phyloP scores from a whole-genome alignment of 2,329 filamentous ascomycete species.

The Macrophomina phaseolina region DNA sequence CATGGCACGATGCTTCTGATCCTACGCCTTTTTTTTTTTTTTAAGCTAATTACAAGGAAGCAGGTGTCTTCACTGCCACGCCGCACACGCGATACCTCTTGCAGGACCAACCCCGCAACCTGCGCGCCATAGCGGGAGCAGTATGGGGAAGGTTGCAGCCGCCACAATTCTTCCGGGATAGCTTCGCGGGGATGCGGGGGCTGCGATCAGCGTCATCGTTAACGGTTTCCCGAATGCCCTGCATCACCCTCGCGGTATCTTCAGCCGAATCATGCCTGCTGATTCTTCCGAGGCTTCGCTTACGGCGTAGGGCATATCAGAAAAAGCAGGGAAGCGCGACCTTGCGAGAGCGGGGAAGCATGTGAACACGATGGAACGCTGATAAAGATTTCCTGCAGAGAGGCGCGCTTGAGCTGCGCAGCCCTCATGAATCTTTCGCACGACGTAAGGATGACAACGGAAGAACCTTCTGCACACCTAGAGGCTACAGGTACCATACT shows the following conservation, averaged over 20 bases:
- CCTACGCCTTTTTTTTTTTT: not conserved
- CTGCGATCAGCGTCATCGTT: conserved; percentile 11
- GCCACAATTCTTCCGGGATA: conserved; percentile 4
- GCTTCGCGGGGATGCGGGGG: conserved; percentile 16
- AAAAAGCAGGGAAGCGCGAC: not conserved
- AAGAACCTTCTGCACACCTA: not conserved
- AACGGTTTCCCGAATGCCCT: not conserved
- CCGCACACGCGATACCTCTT: not conserved
- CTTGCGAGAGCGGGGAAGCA: not conserved
- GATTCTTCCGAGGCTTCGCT: conserved; percentile 11
- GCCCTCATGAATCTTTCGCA: not conserved
- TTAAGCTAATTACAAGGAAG: not conserved
- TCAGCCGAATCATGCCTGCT: conserved; percentile 2
- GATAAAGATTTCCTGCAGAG: not conserved
- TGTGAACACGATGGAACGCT: not conserved
- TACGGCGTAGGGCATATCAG: not conserved
- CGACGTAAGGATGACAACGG: not conserved
- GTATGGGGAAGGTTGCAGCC: conserved; percentile 17
- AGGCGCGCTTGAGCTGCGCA: not conserved
- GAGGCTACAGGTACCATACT: not conserved
- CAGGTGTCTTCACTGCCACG: not conserved
- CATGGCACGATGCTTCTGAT: not conserved
- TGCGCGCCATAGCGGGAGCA: not conserved
- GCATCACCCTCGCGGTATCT: conserved; percentile 5
- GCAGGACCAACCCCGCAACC: conserved; percentile 5